These are phyloP conservation scores for Aphanomyces invadans DNA, from an alignment of 352 stramenopile species.

Conservation along the genomic window DNA sequence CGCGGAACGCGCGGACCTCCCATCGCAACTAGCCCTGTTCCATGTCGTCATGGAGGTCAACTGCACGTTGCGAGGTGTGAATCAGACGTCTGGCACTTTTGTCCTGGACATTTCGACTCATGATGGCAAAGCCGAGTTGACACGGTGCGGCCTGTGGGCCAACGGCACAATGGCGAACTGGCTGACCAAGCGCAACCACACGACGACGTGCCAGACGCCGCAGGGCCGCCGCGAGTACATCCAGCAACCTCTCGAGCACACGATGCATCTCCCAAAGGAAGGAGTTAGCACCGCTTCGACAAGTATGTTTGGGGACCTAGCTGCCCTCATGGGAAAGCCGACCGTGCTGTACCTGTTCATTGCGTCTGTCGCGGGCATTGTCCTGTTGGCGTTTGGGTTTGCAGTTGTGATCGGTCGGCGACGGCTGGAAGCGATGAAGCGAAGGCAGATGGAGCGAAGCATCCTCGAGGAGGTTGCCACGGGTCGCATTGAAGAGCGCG, in stretches of 20 bases:
- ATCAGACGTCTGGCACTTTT: constrained; percentile 70
- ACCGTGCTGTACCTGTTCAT: not conserved
- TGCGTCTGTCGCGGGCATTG: not conserved
- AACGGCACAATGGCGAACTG: constrained; percentile 81
- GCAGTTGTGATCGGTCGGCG: not conserved
- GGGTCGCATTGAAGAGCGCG: constrained; percentile 11
- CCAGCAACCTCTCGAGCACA: constrained; percentile 79
- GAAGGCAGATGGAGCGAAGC: constrained; percentile 9
- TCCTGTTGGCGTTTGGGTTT: constrained; percentile 6
- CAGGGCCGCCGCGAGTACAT: constrained; percentile 72
- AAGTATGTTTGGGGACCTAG: not conserved
- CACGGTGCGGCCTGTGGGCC: constrained; percentile 75
- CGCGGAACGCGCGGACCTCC: constrained; percentile 69
- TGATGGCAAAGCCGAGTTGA: constrained; percentile 65
- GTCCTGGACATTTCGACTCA: constrained; percentile 81
- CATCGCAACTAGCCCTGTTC: constrained; percentile 56
- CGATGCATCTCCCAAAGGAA: not conserved
- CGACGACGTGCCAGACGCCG: constrained; percentile 78
- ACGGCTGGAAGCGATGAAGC: not conserved
- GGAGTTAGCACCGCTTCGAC: not conserved
- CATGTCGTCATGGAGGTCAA: constrained; percentile 82
- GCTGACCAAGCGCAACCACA: constrained; percentile 71
- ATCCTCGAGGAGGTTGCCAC: constrained; percentile 11
- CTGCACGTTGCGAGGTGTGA: constrained; percentile 62
- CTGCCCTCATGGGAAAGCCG: constrained; percentile 7